Evolutionary conservation across 192 early-diverging fungal species (phyloP).

Genomic region (Coemansia sp.): DNA sequence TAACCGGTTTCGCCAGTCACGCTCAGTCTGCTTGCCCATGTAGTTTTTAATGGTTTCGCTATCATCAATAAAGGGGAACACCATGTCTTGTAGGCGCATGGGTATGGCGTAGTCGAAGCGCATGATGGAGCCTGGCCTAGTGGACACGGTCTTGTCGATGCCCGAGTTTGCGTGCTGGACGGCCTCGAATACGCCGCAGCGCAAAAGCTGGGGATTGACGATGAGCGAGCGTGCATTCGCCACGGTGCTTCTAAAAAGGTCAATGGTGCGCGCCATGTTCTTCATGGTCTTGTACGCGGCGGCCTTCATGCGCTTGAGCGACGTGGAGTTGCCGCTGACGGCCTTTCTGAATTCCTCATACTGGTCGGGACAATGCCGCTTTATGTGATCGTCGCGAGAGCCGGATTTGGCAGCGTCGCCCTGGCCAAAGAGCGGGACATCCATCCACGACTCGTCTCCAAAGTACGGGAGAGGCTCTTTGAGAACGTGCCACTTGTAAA

Average conservation of each 20-base stretch:
- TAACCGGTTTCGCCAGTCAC: conserved; percentile 6
- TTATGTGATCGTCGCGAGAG: conserved; percentile 14
- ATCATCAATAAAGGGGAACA: conserved; percentile 41
- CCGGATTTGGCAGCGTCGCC: conserved; percentile 1
- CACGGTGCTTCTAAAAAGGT: conserved; percentile 4
- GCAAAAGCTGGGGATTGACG: conserved; percentile 13
- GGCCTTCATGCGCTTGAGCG: conserved; percentile 19
- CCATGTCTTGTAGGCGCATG: conserved; percentile 1
- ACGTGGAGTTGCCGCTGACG: not conserved
- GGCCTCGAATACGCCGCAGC: conserved; percentile 9
- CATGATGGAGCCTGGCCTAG: conserved; percentile 4
- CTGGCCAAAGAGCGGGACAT: conserved; percentile 29
- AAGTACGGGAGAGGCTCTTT: conserved; percentile 44
- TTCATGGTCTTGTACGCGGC: conserved; percentile 2
- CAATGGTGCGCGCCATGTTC: not conserved
- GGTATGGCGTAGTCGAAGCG: conserved; percentile 7
- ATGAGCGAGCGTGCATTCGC: conserved; percentile 10
- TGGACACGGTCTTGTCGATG: not conserved
- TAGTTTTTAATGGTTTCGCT: not conserved
- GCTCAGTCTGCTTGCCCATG: not conserved
- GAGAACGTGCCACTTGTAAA: conserved; percentile 42
- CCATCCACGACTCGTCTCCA: conserved; percentile 21
- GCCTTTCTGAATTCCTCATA: conserved; percentile 25
- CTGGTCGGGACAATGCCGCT: conserved; percentile 13
- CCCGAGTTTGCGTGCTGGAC: conserved; percentile 27